Percentiles rank a stretch among this genome's conserved stretches.
Evolutionary conservation across 164 flowering plant genomes (phyloP).

Genomic region (Vitis cinerea): DNA sequence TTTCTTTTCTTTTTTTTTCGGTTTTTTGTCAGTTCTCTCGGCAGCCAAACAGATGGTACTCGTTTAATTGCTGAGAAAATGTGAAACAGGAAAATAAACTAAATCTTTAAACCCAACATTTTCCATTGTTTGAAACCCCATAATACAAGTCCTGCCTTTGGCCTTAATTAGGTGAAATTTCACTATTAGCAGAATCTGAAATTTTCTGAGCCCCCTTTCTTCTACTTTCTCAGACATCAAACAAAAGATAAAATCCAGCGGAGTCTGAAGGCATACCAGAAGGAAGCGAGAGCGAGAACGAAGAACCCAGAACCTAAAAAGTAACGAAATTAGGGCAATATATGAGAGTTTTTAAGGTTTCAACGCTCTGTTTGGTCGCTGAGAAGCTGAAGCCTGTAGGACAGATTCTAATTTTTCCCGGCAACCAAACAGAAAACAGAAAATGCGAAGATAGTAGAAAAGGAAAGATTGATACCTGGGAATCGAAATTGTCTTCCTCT

Average conservation of each 20-base stretch:
- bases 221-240: background rate
- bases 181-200: background rate
- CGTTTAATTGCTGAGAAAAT: no score
- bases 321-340: background rate
- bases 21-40: no score
- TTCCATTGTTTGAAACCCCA: no score
- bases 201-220: background rate
- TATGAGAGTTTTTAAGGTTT: background rate
- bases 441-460: slow-evolving; percentile 11
- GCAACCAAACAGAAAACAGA: slow-evolving; percentile 6
- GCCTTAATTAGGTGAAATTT: background rate
- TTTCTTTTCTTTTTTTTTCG: no score
- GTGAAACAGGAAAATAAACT: no score
- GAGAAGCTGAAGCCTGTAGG: background rate
- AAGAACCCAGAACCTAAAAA: slow-evolving; percentile 5
- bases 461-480: background rate
- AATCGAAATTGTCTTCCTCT: background rate
- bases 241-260: background rate
- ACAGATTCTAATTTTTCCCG: background rate
- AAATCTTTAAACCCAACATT: no score
- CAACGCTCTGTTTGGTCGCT: background rate
- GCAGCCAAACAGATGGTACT: no score
- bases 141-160: background rate
- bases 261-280: slow-evolving; percentile 11
- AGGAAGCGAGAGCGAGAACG: slow-evolving; percentile 2